These are phyloP conservation scores for Vitis rupestris DNA, from an alignment of 164 flowering plant species.

Conservation along the genomic window DNA sequence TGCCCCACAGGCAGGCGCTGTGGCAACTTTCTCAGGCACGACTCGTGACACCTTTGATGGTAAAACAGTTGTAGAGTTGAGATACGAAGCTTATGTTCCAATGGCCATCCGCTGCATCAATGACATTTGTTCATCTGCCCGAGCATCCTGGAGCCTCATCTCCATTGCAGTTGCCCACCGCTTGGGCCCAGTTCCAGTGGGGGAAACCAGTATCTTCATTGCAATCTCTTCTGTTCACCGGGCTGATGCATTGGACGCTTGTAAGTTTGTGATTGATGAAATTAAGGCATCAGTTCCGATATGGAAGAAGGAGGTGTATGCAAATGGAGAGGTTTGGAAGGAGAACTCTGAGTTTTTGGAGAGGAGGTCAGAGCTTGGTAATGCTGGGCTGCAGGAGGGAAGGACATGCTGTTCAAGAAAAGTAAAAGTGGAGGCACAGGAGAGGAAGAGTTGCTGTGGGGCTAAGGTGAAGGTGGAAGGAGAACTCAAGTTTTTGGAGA, in stretches of 20 bases:
- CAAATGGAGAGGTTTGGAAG: conserved; percentile 94
- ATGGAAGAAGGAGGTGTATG: conserved; percentile 95
- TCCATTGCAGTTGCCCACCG: conserved; percentile 79
- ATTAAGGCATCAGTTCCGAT: conserved; percentile 92
- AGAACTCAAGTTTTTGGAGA: conserved; percentile 52
- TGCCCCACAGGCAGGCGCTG: conserved; percentile 75
- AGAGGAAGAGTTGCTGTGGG: conserved; percentile 39
- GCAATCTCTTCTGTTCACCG: conserved; percentile 85
- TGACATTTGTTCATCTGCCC: conserved; percentile 65
- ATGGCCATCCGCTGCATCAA: conserved; percentile 75
- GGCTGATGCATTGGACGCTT: conserved; percentile 76
- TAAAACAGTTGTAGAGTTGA: conserved; percentile 69
- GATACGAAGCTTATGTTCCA: conserved; percentile 89
- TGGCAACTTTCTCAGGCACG: conserved; percentile 90
- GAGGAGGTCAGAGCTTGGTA: conserved; percentile 44
- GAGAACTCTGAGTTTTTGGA: conserved; percentile 84
- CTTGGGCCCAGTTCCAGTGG: conserved; percentile 77
- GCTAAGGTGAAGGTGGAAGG: conserved; percentile 33
- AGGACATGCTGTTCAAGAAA: conserved; percentile 6
- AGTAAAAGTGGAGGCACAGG: conserved; percentile 15
- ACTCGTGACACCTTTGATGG: conserved; percentile 89
- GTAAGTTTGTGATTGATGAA: conserved; percentile 85
- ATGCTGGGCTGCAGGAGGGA: not conserved
- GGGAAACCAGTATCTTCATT: conserved; percentile 82
- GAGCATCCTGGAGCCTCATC: conserved; percentile 62